phyloP scores from a whole-genome alignment of 805 yeast species.

The Metschnikowia arizonensis region DNA sequence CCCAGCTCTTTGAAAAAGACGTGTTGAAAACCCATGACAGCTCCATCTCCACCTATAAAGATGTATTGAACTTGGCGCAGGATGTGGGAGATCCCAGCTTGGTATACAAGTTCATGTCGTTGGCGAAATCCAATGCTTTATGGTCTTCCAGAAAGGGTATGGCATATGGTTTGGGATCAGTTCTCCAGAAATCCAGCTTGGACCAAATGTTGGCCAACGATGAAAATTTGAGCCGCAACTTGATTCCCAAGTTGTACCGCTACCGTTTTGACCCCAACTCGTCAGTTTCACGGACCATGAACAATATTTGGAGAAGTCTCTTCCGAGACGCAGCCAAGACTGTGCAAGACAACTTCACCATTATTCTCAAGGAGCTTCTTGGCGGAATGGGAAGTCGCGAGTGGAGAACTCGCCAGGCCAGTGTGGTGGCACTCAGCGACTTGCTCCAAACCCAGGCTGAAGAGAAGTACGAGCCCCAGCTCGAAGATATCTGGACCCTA shows the following conservation, averaged over 20 bases:
- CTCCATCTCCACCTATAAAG: conserved; percentile 86
- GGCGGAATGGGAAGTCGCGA: conserved; percentile 72
- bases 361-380: conserved; percentile 62
- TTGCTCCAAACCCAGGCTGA: conserved; percentile 59
- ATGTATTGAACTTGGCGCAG: conserved; percentile 79
- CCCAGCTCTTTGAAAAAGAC: conserved; percentile 83
- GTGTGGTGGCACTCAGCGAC: conserved; percentile 67
- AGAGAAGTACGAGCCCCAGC: conserved; percentile 44
- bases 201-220: conserved; percentile 57
- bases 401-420: conserved; percentile 92
- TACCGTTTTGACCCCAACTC: conserved; percentile 81
- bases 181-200: conserved; percentile 72
- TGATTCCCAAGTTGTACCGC: conserved; percentile 79
- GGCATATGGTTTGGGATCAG: conserved; percentile 88
- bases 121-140: conserved; percentile 79
- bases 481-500: conserved; percentile 80
- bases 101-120: conserved; percentile 89
- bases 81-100: conserved; percentile 95
- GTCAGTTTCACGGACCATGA: conserved; percentile 77
- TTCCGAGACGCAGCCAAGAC: conserved; percentile 56
- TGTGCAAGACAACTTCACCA: conserved; percentile 49
- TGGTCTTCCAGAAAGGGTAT: conserved; percentile 94
- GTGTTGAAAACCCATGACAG: conserved; percentile 75
- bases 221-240: conserved; percentile 47
- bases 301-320: conserved; percentile 78